These are phyloP conservation scores for Pelargonium nanum DNA, from an alignment of 345 rosid genomes.

Conservation along the genomic window DNA sequence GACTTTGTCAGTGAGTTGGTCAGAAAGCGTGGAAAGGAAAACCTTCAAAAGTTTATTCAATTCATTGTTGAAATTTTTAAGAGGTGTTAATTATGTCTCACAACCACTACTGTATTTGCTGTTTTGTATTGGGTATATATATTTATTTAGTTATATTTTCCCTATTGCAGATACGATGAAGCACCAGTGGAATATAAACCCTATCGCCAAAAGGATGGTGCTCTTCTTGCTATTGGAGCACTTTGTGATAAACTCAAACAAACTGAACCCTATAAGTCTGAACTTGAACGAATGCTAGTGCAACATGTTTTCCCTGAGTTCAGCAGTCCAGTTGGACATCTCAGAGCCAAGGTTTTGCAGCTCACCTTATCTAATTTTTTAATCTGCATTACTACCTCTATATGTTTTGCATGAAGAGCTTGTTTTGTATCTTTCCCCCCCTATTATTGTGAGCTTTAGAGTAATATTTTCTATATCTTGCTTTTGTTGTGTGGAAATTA, in stretches of 20 bases:
- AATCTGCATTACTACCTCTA: not conserved
- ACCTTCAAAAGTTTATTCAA: constrained; percentile 84
- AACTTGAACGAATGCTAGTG: constrained; percentile 85
- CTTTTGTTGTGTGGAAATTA: constrained; percentile 10
- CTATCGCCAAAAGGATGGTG: constrained; percentile 92
- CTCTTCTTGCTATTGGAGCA: constrained; percentile 97
- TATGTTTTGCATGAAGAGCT: not conserved
- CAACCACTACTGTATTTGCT: not conserved
- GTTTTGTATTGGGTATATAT: too few species aligned
- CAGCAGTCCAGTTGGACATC: constrained; percentile 86
- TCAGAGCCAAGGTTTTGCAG: constrained; percentile 82
- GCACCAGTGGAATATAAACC: constrained; percentile 65
- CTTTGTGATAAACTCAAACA: constrained; percentile 96
- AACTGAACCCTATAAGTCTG: constrained; percentile 86
- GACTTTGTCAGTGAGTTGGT: constrained; percentile 97
- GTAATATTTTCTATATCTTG: too few species aligned
- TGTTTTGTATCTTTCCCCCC: not conserved
- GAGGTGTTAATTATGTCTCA: constrained; percentile 26
- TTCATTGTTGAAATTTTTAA: constrained; percentile 69
- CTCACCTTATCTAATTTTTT: not conserved
- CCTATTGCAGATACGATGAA: constrained; percentile 55
- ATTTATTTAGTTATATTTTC: not conserved
- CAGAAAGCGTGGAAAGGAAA: constrained; percentile 86
- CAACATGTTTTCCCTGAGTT: constrained; percentile 99
- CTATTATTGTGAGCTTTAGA: too few species aligned